These are phyloP conservation scores for Tricholoma saponaceum DNA, from an alignment of 768 basidiomycete genomes.

Conservation along the genomic window DNA sequence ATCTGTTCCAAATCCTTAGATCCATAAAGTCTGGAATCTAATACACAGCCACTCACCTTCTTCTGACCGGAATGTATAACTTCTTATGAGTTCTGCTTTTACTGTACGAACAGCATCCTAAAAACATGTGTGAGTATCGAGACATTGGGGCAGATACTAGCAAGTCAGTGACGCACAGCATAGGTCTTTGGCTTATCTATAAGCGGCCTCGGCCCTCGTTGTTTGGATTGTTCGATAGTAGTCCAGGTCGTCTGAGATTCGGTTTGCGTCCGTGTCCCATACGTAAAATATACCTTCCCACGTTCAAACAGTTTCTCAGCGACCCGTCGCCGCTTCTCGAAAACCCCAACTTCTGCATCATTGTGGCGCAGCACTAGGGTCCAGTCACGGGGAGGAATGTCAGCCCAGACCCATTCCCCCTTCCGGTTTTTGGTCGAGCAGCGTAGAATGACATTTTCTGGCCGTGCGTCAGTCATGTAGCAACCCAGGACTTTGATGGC, in stretches of 20 bases:
- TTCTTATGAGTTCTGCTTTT: background rate
- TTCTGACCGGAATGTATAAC: no score
- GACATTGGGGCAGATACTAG: no score
- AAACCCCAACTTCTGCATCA: constrained; percentile 8
- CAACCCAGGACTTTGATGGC: constrained; percentile 1
- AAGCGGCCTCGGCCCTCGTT: background rate
- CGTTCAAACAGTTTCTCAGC: background rate
- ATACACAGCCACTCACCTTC: background rate
- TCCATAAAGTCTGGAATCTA: background rate
- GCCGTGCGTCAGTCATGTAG: background rate
- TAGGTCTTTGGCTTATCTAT: background rate
- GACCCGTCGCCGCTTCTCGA: background rate
- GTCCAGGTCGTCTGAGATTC: background rate
- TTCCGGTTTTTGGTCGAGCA: constrained; percentile 11
- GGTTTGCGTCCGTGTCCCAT: background rate
- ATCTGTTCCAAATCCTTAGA: background rate
- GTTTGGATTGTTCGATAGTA: background rate
- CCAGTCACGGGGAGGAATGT: constrained; percentile 12
- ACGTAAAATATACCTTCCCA: background rate
- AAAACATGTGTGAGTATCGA: background rate
- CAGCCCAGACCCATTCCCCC: constrained; percentile 14
- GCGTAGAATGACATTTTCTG: constrained; percentile 8
- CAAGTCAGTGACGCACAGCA: background rate
- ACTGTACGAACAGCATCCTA: background rate
- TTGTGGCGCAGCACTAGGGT: background rate